These are phyloP conservation scores for Bretschneidera sinensis DNA, from an alignment of 345 rosid species.

Conservation along the genomic window DNA sequence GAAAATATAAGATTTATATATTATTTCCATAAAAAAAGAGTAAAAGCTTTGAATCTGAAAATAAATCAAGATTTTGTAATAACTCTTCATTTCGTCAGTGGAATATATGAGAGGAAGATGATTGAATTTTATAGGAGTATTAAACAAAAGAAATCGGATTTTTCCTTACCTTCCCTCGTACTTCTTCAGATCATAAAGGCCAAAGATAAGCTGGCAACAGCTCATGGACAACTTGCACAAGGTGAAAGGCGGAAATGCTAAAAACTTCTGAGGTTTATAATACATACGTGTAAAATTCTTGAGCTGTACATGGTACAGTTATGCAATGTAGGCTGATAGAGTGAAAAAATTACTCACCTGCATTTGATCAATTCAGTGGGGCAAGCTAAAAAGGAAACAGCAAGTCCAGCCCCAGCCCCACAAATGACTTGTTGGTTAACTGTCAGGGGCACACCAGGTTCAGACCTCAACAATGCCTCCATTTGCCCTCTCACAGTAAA, in stretches of 20 bases:
- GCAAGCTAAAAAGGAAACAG: conserved; percentile 97
- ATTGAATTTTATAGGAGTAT: not conserved
- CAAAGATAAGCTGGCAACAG: not conserved
- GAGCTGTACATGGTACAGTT: not conserved
- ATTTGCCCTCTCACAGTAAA: conserved; percentile 93
- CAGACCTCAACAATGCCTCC: conserved; percentile 79
- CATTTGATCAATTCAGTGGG: conserved; percentile 98
- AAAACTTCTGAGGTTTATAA: no score
- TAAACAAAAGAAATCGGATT: no score
- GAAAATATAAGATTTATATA: no score
- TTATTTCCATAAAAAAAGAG: no score
- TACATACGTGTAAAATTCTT: no score
- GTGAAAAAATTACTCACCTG: conserved; percentile 45
- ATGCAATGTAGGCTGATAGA: not conserved
- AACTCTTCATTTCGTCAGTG: no score
- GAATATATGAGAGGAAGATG: no score
- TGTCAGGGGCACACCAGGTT: conserved; percentile 74
- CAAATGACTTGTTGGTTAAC: conserved; percentile 71
- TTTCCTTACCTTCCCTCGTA: not conserved
- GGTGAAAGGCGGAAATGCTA: not conserved
- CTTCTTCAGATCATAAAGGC: no score
- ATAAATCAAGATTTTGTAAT: no score
- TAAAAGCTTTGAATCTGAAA: no score
- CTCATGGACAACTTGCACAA: not conserved
- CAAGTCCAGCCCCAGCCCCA: conserved; percentile 93